These are phyloP conservation scores for Auriscalpium vulgare DNA, from an alignment of 768 basidiomycete species.

Conservation along the genomic window DNA sequence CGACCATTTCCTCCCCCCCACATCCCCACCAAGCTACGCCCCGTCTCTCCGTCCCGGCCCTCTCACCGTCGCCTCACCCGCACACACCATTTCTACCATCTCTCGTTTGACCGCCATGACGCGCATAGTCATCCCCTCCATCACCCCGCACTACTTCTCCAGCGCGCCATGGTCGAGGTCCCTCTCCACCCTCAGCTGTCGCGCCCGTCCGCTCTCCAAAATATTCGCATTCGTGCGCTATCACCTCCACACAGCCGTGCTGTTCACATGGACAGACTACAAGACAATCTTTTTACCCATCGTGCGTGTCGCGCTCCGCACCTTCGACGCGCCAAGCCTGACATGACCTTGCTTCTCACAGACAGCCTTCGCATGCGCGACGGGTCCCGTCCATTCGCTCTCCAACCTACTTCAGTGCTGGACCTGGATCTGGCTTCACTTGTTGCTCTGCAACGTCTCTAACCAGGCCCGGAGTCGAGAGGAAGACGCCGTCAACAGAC, in stretches of 20 bases:
- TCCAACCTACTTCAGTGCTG: slow-evolving; percentile 9
- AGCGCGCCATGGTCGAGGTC: slow-evolving; percentile 10
- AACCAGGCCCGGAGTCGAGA: slow-evolving; percentile 18
- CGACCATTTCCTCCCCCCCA: background rate
- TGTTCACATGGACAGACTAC: slow-evolving; percentile 24
- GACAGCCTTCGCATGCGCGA: slow-evolving; percentile 15
- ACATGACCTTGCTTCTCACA: background rate
- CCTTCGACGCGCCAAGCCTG: background rate
- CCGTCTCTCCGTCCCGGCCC: background rate
- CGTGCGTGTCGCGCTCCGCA: slow-evolving; percentile 6
- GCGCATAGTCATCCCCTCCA: slow-evolving; percentile 11
- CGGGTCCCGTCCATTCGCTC: slow-evolving; percentile 11
- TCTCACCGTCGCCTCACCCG: background rate
- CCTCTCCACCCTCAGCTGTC: slow-evolving; percentile 3
- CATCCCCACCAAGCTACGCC: background rate
- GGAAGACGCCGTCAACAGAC: slow-evolving; percentile 19
- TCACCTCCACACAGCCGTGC: slow-evolving; percentile 16
- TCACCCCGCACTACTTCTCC: slow-evolving; percentile 8
- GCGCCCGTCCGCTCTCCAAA: slow-evolving; percentile 2
- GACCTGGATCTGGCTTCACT: slow-evolving; percentile 21
- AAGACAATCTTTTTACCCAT: slow-evolving; percentile 23
- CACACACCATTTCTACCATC: background rate
- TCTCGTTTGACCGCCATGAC: slow-evolving; percentile 2
- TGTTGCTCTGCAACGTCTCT: slow-evolving; percentile 19
- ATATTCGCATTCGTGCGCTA: background rate